These are phyloP conservation scores for Lagenaria siceraria DNA, from an alignment of 306 rosid species.

Conservation along the genomic window DNA sequence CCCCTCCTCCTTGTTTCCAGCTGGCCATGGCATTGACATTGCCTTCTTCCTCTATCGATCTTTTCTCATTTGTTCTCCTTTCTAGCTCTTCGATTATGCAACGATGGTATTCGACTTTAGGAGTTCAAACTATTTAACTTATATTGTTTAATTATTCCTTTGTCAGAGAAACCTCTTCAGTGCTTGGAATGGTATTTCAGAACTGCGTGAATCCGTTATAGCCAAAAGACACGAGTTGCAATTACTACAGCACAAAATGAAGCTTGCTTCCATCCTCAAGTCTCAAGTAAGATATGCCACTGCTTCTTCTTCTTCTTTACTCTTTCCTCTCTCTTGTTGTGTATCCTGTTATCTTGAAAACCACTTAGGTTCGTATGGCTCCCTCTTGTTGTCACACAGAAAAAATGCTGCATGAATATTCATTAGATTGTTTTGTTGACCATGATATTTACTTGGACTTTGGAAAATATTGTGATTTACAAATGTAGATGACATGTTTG, in stretches of 20 bases:
- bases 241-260: slow-evolving; percentile 47
- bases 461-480: slow-evolving; percentile 6
- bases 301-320: not conserved
- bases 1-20: not conserved
- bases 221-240: slow-evolving; percentile 70
- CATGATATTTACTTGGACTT: not conserved
- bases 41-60: not conserved
- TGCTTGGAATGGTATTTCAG: slow-evolving; percentile 60
- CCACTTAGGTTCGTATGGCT: not conserved
- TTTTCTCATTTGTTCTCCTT: not conserved
- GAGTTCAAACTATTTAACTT: not conserved
- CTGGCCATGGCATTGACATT: not conserved
- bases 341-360: not conserved
- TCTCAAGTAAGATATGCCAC: slow-evolving; percentile 58
- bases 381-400: not conserved
- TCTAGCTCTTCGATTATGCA: not conserved
- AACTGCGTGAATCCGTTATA: slow-evolving; percentile 76
- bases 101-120: not conserved
- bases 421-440: not conserved
- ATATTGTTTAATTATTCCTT: slow-evolving; percentile 16
- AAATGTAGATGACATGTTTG: slow-evolving; percentile 52
- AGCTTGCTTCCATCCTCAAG: slow-evolving; percentile 61
- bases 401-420: not conserved
- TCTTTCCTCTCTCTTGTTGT: not conserved
- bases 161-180: slow-evolving; percentile 61